These are phyloP conservation scores for Penicillium frequentans DNA, from an alignment of 2,329 filamentous ascomycete genomes.

Conservation along the genomic window DNA sequence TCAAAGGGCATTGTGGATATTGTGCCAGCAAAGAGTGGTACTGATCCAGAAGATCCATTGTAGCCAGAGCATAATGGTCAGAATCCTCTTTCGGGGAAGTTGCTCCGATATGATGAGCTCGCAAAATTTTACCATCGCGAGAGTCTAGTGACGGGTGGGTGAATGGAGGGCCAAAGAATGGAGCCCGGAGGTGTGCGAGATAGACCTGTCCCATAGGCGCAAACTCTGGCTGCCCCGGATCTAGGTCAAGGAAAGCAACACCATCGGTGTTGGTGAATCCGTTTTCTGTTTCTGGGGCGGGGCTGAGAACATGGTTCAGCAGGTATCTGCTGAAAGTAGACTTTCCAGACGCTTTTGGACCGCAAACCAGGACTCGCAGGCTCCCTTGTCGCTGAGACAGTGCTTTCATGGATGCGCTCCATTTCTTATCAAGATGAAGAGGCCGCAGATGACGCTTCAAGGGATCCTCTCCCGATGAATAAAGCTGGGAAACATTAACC, in stretches of 20 bases:
- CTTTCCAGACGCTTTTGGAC: constrained; percentile 59
- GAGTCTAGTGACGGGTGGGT: constrained; percentile 48
- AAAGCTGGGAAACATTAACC: constrained; percentile 34
- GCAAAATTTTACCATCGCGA: constrained; percentile 41
- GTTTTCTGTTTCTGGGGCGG: constrained; percentile 33
- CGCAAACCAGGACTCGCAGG: constrained; percentile 51
- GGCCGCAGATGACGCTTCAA: constrained; percentile 43
- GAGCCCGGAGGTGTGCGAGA: constrained; percentile 51
- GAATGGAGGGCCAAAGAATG: constrained; percentile 58
- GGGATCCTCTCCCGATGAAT: constrained; percentile 44
- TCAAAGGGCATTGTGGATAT: constrained; percentile 48
- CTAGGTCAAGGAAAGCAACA: constrained; percentile 59
- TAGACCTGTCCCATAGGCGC: constrained; percentile 60
- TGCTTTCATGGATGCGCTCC: constrained; percentile 46
- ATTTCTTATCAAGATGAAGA: constrained; percentile 45
- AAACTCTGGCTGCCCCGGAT: constrained; percentile 61
- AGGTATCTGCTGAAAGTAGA: constrained; percentile 60
- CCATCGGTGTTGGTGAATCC: constrained; percentile 36
- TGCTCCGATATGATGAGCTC: constrained; percentile 56
- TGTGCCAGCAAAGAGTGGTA: constrained; percentile 45
- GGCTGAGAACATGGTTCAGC: constrained; percentile 54
- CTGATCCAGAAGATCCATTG: constrained; percentile 52
- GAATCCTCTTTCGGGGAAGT: constrained; percentile 56
- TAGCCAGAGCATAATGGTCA: constrained; percentile 56
- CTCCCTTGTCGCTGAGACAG: constrained; percentile 41